These are phyloP conservation scores for Fusarium floridanum DNA, from an alignment of 2,329 filamentous ascomycete genomes.

Conservation along the genomic window DNA sequence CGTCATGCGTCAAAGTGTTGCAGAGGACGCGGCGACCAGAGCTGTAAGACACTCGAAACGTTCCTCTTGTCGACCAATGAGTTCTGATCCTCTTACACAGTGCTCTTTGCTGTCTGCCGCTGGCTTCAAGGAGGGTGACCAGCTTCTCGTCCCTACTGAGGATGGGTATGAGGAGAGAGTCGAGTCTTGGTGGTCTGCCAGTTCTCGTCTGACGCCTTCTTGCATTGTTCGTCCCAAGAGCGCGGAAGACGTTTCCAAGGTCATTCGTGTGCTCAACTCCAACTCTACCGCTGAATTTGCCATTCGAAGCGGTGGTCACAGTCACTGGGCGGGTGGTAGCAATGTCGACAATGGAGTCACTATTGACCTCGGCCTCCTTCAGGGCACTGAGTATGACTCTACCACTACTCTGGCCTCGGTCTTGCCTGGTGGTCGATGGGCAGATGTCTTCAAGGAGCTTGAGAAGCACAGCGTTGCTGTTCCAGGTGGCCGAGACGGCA, in stretches of 20 bases:
- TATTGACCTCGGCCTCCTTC: conserved; percentile 46
- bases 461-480: conserved; percentile 54
- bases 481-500: conserved; percentile 57
- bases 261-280: conserved; percentile 30
- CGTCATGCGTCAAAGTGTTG: not conserved
- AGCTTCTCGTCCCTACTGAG: not conserved
- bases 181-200: conserved; percentile 41
- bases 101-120: not conserved
- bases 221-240: conserved; percentile 45
- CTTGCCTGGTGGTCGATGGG: conserved; percentile 59
- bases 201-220: conserved; percentile 45
- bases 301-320: conserved; percentile 50
- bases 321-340: conserved; percentile 47
- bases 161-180: conserved; percentile 14
- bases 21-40: not conserved
- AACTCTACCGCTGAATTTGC: conserved; percentile 44
- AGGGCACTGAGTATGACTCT: conserved; percentile 44
- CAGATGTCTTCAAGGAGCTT: conserved; percentile 42
- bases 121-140: not conserved
- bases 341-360: conserved; percentile 45
- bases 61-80: not conserved
- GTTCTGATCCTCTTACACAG: not conserved
- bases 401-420: conserved; percentile 44
- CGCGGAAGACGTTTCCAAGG: conserved; percentile 41
- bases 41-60: not conserved